Evolutionary conservation across 805 yeast species (phyloP).

Genomic region (Candida incommunis): DNA sequence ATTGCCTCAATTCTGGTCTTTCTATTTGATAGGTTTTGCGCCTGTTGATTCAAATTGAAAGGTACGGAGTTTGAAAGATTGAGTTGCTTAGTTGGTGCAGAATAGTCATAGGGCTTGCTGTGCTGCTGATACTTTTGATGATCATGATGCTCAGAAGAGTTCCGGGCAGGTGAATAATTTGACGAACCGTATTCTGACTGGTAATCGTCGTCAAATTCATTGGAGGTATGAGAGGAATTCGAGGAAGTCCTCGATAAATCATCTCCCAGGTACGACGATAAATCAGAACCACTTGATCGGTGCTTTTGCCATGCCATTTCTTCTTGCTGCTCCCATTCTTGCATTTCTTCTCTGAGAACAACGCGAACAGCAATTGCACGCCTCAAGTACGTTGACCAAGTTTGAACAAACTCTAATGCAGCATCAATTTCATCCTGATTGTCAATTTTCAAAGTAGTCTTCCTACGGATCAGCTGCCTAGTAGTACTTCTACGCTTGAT

Average conservation of each 20-base stretch:
- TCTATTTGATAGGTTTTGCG: not conserved
- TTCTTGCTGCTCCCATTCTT: not conserved
- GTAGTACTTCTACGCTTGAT: not conserved
- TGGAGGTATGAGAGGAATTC: not conserved
- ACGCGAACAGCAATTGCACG: constrained; percentile 16
- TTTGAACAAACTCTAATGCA: constrained; percentile 13
- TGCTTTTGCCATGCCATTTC: constrained; percentile 1
- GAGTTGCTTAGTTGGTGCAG: not conserved
- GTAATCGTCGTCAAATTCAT: not conserved
- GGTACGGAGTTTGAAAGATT: not conserved
- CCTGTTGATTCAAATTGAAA: not conserved
- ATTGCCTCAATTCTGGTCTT: not conserved
- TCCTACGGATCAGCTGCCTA: not conserved
- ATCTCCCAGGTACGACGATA: not conserved
- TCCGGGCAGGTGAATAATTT: not conserved
- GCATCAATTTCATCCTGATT: constrained; percentile 9
- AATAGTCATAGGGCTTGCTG: not conserved
- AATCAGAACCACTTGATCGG: not conserved
- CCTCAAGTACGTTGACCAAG: constrained; percentile 14
- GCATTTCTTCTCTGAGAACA: constrained; percentile 12
- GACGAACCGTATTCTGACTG: not conserved
- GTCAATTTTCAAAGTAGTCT: not conserved
- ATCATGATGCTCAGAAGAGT: not conserved
- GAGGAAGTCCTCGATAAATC: not conserved
- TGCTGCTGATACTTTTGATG: not conserved